A percentile compares a stretch with the other conserved stretches of the same genome.
phyloP scores from a whole-genome alignment of 768 basidiomycete genomes.

The Mycena epipterygia region DNA sequence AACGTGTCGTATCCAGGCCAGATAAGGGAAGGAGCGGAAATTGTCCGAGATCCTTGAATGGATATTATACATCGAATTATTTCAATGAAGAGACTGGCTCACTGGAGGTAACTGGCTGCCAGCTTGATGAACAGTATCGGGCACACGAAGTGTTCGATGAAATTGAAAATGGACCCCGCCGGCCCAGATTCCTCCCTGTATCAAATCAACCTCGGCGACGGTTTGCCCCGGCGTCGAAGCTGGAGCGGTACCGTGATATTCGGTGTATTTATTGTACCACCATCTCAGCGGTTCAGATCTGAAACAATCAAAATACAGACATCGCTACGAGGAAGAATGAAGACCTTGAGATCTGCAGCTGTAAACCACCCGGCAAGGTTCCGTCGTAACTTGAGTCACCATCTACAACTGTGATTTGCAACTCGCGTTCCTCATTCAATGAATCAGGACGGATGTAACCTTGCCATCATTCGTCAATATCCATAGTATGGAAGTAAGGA shows the following conservation, averaged over 20 bases:
- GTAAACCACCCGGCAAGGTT: neutral
- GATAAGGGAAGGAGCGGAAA: neutral
- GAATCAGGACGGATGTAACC: neutral
- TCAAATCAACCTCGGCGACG: slow-evolving; percentile 1
- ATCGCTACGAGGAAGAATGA: neutral
- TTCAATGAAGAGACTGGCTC: neutral
- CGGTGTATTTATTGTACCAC: slow-evolving; percentile 35
- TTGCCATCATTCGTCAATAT: neutral
- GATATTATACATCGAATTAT: neutral
- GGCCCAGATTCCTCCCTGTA: neutral
- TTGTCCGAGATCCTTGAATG: neutral
- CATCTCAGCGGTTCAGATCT: slow-evolving; percentile 24
- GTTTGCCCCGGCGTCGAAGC: slow-evolving; percentile 29
- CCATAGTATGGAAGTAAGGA: neutral
- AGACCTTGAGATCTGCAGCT: slow-evolving; percentile 3
- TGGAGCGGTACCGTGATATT: slow-evolving; percentile 27
- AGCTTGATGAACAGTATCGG: neutral
- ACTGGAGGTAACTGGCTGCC: neutral
- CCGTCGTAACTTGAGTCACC: neutral
- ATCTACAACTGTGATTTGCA: neutral
- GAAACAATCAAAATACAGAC: neutral
- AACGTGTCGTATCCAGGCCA: neutral
- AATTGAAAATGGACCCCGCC: neutral
- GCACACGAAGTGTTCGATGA: slow-evolving; percentile 5
- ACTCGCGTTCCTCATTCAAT: neutral